Conservation (phyloP, 352 stramenopile species). For the Phytophthora hibernalis region DNA sequence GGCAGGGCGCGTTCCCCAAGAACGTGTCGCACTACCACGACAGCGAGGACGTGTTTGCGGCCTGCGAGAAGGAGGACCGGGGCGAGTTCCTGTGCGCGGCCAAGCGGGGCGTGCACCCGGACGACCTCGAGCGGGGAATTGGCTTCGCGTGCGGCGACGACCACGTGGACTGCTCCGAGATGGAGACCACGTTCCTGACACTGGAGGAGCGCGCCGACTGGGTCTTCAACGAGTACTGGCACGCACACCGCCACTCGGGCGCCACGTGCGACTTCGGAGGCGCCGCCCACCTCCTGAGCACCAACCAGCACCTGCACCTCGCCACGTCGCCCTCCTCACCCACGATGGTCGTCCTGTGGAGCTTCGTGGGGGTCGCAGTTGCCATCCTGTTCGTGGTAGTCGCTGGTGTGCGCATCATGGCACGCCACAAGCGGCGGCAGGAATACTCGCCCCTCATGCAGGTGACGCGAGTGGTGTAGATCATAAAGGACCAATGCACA, state of each 20-base stretch:
- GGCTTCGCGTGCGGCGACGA: slow-evolving; percentile 55
- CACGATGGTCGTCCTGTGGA: slow-evolving; percentile 13
- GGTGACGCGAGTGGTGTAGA: not conserved
- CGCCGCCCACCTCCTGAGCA: slow-evolving; percentile 50
- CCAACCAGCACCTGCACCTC: slow-evolving; percentile 5
- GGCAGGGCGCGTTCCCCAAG: slow-evolving; percentile 62
- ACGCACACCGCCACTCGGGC: slow-evolving; percentile 33
- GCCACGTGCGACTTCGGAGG: slow-evolving; percentile 79
- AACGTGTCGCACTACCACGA: slow-evolving; percentile 63
- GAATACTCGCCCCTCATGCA: slow-evolving; percentile 17
- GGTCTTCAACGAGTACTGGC: too few species aligned
- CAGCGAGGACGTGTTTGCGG: slow-evolving; percentile 56
- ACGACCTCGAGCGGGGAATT: slow-evolving; percentile 55
- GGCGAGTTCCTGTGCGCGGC: slow-evolving; percentile 63
- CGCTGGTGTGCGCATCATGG: not conserved
- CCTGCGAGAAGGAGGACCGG: slow-evolving; percentile 67
- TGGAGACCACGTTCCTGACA: too few species aligned
- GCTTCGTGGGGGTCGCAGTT: slow-evolving; percentile 6
- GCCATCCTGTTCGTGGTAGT: slow-evolving; percentile 5
- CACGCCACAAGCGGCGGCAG: slow-evolving; percentile 5
- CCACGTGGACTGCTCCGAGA: too few species aligned
- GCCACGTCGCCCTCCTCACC: not conserved
- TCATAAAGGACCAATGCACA: too few species aligned
- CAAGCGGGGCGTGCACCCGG: slow-evolving; percentile 60
- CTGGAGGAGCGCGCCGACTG: too few species aligned